Evolutionary conservation across 129 eudicot species (phyloP).

Genomic region (Heracleum sosnowskyi): DNA sequence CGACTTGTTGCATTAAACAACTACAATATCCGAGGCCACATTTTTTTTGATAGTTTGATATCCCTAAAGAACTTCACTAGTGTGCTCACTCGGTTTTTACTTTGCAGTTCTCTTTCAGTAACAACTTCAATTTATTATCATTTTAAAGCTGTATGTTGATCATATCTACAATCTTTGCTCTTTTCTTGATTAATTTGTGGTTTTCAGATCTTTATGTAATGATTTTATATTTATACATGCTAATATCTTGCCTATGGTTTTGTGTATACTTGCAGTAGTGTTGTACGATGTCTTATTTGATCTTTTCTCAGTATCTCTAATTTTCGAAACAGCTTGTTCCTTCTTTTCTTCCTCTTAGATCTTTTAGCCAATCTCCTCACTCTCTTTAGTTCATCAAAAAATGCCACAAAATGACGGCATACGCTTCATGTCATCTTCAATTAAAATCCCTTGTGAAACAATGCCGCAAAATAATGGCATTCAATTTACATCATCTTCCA

Average conservation of each 20-base stretch:
- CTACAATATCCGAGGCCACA: not conserved
- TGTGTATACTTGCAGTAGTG: not conserved
- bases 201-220: not conserved
- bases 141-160: not conserved
- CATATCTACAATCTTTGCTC: not conserved
- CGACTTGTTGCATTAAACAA: not conserved
- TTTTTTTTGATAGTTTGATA: not conserved
- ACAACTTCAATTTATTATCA: not conserved
- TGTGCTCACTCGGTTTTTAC: not conserved
- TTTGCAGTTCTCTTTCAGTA: not conserved
- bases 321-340: not conserved
- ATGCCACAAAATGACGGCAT: not conserved
- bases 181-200: not conserved
- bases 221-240: not conserved
- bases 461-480: constrained; percentile 56
- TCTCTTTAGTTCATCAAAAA: not conserved
- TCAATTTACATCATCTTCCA: constrained; percentile 43
- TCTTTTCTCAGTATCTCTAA: not conserved
- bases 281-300: not conserved
- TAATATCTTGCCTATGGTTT: not conserved
- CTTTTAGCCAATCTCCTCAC: not conserved
- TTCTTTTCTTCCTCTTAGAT: not conserved
- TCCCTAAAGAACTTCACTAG: not conserved
- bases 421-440: not conserved
- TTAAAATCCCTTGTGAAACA: not conserved